Evolutionary conservation across 1,284 basidiomycete species (phyloP), one percentile per base, ranked within the genome.

Genomic region (Marasmius fiardii): DNA sequence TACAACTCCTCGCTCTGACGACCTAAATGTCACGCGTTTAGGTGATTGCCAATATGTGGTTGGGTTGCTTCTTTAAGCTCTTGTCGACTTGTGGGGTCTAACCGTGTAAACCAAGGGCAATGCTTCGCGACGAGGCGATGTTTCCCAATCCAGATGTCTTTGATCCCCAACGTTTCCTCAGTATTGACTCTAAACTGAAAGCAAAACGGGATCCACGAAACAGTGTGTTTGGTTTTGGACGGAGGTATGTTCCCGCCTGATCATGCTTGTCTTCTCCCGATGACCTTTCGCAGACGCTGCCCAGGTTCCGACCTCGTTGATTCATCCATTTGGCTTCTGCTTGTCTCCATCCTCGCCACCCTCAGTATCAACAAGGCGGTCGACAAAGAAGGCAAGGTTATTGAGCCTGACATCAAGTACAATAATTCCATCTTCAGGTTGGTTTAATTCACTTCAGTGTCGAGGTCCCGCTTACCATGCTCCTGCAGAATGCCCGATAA

Each of bases 221-320:
- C 26, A 74, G 70, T 34, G 60, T 68, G 1, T 76, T 73, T 62
- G 75, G 73, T 4, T 75, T 71, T 50, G 48, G 48, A 33, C 48
- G 48, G n/a, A 28, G 48, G 48, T 50, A 33, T 14, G 48, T 23
- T 41, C 14, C 14, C 39, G 28, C 39, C 20, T 14, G 5, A n/a
- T n/a, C n/a, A n/a, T n/a, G 20, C 39, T n/a, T n/a, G 4, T 41
- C 16, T 14, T n/a, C 14, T 12, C 20, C 12, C 20, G 16, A 16
- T 21, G n/a, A 28, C 20, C 14, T 47, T 12, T 10, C 20, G 12
- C n/a, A 69, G 73, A 18, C 70, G 70, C 2, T 74, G 73, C 54
- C 73, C 73, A 3, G 72, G 72, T 6, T 45, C 61, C 18, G 58
- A 74, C 53, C 68, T 74, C 20, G 67, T 69, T 51, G 73, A 75